phyloP scores from a whole-genome alignment of 2,329 filamentous ascomycete genomes.

The Elsinoe necatrix region DNA sequence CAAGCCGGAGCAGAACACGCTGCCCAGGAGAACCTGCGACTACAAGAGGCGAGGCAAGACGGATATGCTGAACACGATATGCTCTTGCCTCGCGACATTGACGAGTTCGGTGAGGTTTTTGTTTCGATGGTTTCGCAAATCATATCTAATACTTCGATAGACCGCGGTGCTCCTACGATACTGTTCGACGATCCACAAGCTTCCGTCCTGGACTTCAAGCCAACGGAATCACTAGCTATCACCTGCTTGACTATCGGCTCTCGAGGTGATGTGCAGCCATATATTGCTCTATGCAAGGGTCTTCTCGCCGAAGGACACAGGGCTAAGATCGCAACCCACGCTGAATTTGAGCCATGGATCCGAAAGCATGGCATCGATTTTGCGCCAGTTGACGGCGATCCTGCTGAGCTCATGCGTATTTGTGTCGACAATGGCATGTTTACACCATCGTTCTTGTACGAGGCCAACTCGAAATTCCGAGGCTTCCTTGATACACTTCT shows the following conservation, averaged over 20 bases:
- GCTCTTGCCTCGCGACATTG: conserved; percentile 25
- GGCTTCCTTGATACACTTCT: conserved; percentile 92
- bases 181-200: conserved; percentile 83
- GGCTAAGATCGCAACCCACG: conserved; percentile 81
- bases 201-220: conserved; percentile 87
- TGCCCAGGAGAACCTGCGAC: conserved; percentile 63
- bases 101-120: conserved; percentile 17
- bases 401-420: conserved; percentile 86
- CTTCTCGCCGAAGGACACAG: conserved; percentile 80
- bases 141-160: conserved; percentile 13
- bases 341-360: conserved; percentile 83
- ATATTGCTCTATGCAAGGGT: conserved; percentile 91
- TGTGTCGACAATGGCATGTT: conserved; percentile 98
- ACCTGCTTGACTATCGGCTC: conserved; percentile 96
- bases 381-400: conserved; percentile 77
- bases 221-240: conserved; percentile 65
- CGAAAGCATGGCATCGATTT: conserved; percentile 92
- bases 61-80: conserved; percentile 33
- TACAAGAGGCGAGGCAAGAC: conserved; percentile 62
- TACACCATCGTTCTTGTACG: conserved; percentile 79
- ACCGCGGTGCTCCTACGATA: conserved; percentile 59
- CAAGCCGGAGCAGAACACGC: conserved; percentile 64
- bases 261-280: conserved; percentile 91
- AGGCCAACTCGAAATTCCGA: conserved; percentile 80
- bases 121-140: background rate